Conservation (phyloP, 768 basidiomycete genomes). For the Pleurotus salmoneostramineus region DNA sequence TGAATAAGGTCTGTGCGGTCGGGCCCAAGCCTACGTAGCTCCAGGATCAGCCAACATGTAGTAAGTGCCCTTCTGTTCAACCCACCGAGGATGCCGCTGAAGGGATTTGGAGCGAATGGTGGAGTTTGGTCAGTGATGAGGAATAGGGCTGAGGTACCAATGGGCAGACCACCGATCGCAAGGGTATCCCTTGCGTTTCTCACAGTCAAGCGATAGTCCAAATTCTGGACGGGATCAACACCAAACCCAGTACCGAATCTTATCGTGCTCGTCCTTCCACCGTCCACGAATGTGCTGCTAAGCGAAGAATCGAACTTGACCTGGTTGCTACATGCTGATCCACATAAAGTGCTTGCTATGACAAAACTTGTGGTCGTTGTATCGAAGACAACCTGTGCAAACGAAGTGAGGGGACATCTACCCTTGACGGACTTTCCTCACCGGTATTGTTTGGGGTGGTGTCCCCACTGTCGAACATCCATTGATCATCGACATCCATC, state of each 20-base stretch:
- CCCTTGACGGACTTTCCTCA: constrained; percentile 14
- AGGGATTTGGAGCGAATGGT: constrained; percentile 49
- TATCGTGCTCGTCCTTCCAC: constrained; percentile 35
- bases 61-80: not conserved
- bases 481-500: not conserved
- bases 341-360: constrained; percentile 48
- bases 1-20: constrained; percentile 46
- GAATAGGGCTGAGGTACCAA: constrained; percentile 34
- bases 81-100: constrained; percentile 52
- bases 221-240: constrained; percentile 47
- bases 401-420: not conserved
- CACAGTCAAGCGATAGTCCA: constrained; percentile 43
- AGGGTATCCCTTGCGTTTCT: constrained; percentile 46
- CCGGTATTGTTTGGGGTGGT: constrained; percentile 43
- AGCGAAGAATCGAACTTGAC: constrained; percentile 41
- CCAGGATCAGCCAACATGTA: not conserved
- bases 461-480: constrained; percentile 38
- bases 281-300: constrained; percentile 49
- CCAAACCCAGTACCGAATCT: constrained; percentile 53
- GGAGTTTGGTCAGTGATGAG: constrained; percentile 52
- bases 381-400: constrained; percentile 49
- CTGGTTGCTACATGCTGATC: constrained; percentile 37
- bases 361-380: constrained; percentile 47
- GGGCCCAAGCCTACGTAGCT: constrained; percentile 45
- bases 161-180: constrained; percentile 39